Evolutionary conservation across 768 basidiomycete species (phyloP).

Genomic region (Leccinum subtestaceum): DNA sequence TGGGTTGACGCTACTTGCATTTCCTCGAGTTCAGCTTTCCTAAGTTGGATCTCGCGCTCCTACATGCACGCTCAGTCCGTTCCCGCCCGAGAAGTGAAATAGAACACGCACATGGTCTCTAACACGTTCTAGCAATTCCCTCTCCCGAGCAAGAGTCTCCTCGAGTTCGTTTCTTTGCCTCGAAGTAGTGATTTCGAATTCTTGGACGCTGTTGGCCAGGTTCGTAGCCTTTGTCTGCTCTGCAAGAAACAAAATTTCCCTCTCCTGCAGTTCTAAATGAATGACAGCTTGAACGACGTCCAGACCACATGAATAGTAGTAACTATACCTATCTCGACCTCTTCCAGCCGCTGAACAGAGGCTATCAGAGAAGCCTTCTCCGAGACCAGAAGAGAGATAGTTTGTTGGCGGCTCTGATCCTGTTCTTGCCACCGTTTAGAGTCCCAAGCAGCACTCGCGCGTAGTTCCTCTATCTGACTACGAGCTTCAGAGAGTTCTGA

Average conservation of each 20-base stretch:
- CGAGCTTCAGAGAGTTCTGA: constrained; percentile 21
- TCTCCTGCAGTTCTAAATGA: constrained; percentile 42
- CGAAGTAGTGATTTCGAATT: constrained; percentile 40
- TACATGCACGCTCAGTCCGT: constrained; percentile 17
- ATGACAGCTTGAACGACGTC: constrained; percentile 1
- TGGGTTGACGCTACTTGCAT: constrained; percentile 52
- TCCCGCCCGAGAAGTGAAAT: background rate
- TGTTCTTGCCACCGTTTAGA: constrained; percentile 27
- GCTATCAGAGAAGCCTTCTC: constrained; percentile 62
- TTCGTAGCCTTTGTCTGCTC: constrained; percentile 41
- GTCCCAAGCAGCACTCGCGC: constrained; percentile 10
- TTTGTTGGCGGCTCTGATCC: constrained; percentile 62
- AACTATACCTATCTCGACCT: constrained; percentile 58
- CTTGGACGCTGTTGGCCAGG: constrained; percentile 42
- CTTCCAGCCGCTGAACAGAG: constrained; percentile 58
- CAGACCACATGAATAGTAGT: background rate
- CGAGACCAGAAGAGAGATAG: constrained; percentile 72
- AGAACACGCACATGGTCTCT: constrained; percentile 30
- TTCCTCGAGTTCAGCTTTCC: constrained; percentile 52
- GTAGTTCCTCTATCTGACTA: constrained; percentile 19
- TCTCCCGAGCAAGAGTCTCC: constrained; percentile 42
- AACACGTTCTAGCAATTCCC: constrained; percentile 40
- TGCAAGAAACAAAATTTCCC: constrained; percentile 39
- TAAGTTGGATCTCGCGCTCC: constrained; percentile 76
- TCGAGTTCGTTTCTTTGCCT: constrained; percentile 43